phyloP scores from a whole-genome alignment of 192 early-diverging fungal genomes.

The Coemansia sp. region DNA sequence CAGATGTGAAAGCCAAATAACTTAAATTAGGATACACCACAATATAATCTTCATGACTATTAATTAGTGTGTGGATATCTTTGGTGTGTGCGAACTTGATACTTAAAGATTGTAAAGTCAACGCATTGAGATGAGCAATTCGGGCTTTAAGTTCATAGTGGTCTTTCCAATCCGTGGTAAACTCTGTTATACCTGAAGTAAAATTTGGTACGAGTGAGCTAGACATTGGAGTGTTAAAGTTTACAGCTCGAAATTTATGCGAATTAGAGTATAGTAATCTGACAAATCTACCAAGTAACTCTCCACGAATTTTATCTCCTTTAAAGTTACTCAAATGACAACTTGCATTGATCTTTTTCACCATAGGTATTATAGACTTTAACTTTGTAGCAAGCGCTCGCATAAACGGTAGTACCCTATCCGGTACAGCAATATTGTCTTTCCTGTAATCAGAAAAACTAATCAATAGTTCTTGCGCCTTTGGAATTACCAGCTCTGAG shows the following conservation, averaged over 20 bases:
- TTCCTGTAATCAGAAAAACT: neutral
- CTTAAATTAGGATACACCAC: neutral
- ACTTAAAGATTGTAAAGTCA: neutral
- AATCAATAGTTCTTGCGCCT: neutral
- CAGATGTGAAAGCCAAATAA: neutral
- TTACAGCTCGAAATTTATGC: neutral
- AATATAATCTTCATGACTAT: neutral
- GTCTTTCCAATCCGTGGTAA: neutral
- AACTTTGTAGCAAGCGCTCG: neutral
- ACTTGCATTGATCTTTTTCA: neutral
- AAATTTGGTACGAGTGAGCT: neutral
- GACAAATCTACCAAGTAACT: constrained; percentile 6
- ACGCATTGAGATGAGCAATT: neutral
- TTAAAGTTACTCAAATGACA: neutral
- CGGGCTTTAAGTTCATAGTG: neutral
- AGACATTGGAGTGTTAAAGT: neutral
- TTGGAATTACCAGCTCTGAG: neutral
- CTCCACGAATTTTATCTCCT: neutral
- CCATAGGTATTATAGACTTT: neutral
- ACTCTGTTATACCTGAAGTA: constrained; percentile 5
- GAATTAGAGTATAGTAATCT: neutral
- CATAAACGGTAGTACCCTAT: neutral
- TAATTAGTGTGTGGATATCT: neutral
- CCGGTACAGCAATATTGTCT: neutral
- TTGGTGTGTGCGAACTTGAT: neutral